phyloP scores from a whole-genome alignment of 176 grass and related monocot species.

The Lolium multiflorum region DNA sequence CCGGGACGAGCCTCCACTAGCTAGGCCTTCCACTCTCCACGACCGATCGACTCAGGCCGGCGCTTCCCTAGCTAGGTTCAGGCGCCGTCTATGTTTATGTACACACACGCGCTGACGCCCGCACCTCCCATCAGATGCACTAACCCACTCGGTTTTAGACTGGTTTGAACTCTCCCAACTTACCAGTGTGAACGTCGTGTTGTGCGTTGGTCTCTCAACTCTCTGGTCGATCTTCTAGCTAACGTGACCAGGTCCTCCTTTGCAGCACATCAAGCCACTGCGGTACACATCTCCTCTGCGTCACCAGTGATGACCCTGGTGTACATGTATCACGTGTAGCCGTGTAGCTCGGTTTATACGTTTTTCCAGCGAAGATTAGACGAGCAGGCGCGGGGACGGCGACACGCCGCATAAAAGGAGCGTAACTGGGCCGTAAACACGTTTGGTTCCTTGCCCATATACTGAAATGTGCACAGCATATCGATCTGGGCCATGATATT shows the following conservation, averaged over 20 bases:
- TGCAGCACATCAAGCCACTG: background rate
- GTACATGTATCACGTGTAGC: background rate
- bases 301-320: background rate
- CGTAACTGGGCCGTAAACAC: background rate
- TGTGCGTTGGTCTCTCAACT: background rate
- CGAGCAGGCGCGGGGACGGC: no score
- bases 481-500: no score
- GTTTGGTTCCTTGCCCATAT: background rate
- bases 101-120: conserved; percentile 6
- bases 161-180: background rate
- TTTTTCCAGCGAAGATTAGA: background rate
- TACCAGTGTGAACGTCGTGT: background rate
- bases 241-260: background rate
- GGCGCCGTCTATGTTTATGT: background rate
- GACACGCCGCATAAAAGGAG: no score
- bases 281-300: background rate
- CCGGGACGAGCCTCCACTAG: no score
- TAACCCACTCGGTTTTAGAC: background rate
- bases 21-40: background rate
- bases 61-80: background rate
- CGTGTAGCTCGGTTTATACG: background rate
- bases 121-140: background rate
- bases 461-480: no score
- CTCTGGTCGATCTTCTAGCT: background rate
- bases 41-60: background rate